Percentiles rank a stretch among this genome's conserved stretches.
These are phyloP conservation scores for Tetrahymena elliotti DNA, from an alignment of 73 alveolate species.

Conservation along the genomic window DNA sequence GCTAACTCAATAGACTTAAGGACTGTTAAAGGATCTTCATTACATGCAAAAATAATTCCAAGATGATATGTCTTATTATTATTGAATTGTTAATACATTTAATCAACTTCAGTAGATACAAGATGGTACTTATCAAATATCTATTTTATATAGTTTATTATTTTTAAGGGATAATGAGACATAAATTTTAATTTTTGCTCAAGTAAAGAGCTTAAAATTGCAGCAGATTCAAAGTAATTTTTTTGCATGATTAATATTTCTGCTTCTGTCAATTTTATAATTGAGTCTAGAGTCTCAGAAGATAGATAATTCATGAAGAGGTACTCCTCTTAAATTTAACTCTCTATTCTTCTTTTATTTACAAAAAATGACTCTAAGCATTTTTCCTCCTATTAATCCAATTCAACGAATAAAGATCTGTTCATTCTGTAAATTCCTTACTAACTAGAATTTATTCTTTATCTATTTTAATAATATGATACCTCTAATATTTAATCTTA, in stretches of 20 bases:
- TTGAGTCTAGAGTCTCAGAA: background rate
- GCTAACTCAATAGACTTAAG: background rate
- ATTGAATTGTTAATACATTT: background rate
- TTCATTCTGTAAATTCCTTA: background rate
- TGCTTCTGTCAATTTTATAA: background rate
- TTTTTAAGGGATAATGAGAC: background rate
- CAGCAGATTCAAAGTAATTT: background rate
- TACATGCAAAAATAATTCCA: background rate
- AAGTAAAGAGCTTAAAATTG: background rate
- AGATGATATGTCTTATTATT: background rate
- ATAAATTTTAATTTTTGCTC: background rate
- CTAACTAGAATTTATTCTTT: background rate
- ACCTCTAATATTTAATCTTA: background rate
- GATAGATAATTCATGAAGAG: background rate
- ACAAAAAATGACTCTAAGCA: background rate
- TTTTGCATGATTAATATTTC: background rate
- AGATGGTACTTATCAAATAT: background rate
- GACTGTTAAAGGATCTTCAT: background rate
- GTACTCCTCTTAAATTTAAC: background rate
- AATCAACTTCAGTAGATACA: background rate
- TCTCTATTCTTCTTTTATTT: background rate
- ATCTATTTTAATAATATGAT: background rate
- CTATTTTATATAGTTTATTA: background rate
- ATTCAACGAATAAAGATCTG: background rate
- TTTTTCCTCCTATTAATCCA: background rate